Conservation (phyloP, 352 stramenopile species). For the Globisporangium irregulare region DNA sequence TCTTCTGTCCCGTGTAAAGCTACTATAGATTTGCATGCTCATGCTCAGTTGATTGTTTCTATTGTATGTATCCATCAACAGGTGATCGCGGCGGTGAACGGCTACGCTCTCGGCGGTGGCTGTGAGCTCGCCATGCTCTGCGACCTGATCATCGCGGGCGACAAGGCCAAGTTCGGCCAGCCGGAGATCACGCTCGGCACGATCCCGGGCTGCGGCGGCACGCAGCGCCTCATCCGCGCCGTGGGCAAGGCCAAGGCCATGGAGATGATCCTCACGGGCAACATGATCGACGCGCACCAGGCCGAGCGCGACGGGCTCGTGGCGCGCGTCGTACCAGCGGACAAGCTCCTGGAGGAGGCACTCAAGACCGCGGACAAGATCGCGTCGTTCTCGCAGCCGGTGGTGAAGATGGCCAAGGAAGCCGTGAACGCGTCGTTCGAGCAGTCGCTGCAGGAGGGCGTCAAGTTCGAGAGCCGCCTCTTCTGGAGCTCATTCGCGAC, state of each 20-base stretch:
- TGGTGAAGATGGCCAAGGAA: conserved; percentile 97
- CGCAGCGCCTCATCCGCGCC: conserved; percentile 95
- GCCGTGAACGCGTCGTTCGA: conserved; percentile 93
- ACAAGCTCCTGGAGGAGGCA: conserved; percentile 92
- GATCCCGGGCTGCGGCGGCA: conserved; percentile 96
- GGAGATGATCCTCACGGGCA: conserved; percentile 98
- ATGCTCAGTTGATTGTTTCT: background rate
- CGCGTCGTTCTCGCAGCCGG: conserved; percentile 92
- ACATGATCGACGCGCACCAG: conserved; percentile 95
- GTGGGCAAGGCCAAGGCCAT: conserved; percentile 99
- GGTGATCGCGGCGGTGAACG: conserved; percentile 97
- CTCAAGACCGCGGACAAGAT: conserved; percentile 97
- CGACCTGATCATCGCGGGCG: conserved; percentile 96
- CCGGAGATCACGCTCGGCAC: conserved; percentile 98
- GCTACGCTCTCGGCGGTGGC: conserved; percentile 96
- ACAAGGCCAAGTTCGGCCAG: conserved; percentile 97
- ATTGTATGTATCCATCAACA: conserved; percentile 16
- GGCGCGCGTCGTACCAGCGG: conserved; percentile 90
- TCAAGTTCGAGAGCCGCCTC: conserved; percentile 96
- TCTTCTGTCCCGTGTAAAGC: background rate
- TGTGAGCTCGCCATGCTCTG: conserved; percentile 99
- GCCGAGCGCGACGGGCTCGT: conserved; percentile 93
- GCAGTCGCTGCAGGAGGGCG: conserved; percentile 91
- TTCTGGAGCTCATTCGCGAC: conserved; percentile 99
- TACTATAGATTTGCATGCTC: conserved; percentile 11